phyloP scores from a whole-genome alignment of 768 basidiomycete genomes.

The Tylopilus plumbeoviolaceoides region DNA sequence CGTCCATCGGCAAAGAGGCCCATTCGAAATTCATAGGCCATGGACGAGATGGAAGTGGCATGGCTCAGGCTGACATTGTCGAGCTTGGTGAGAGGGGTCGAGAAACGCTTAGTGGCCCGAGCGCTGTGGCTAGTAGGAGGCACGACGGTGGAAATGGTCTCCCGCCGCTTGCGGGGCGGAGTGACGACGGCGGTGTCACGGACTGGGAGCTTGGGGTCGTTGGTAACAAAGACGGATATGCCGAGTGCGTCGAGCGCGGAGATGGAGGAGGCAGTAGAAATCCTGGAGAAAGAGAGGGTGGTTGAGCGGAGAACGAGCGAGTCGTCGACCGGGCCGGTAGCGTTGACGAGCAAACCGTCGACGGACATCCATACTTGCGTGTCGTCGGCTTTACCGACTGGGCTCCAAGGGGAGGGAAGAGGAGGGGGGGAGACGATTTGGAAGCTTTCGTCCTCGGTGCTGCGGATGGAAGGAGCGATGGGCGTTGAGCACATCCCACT shows the following conservation, averaged over 20 bases:
- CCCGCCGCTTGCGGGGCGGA: slow-evolving; percentile 11
- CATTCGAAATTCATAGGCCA: slow-evolving; percentile 24
- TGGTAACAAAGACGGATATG: slow-evolving; percentile 12
- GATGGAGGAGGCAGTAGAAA: slow-evolving; percentile 3
- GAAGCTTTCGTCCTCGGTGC: slow-evolving; percentile 17
- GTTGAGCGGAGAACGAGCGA: neutral
- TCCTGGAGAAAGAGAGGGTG: neutral
- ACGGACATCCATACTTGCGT: slow-evolving; percentile 24
- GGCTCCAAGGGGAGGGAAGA: slow-evolving; percentile 32
- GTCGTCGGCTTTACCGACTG: slow-evolving; percentile 6
- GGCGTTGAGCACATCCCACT: too few relatives aligned
- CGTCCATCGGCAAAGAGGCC: slow-evolving; percentile 24
- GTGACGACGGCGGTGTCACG: neutral
- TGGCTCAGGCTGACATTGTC: slow-evolving; percentile 12
- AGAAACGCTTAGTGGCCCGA: slow-evolving; percentile 10
- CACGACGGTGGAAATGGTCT: slow-evolving; percentile 9
- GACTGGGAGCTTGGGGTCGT: neutral
- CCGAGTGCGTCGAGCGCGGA: slow-evolving; percentile 18
- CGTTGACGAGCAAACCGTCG: slow-evolving; percentile 17
- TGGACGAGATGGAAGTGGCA: slow-evolving; percentile 23
- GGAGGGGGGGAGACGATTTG: slow-evolving; percentile 18
- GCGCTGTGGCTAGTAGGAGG: neutral
- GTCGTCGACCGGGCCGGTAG: slow-evolving; percentile 13
- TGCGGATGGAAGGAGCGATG: too few relatives aligned
- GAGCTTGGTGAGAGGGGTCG: slow-evolving; percentile 16